Conservation (phyloP, 1,284 basidiomycete genomes). For the Ganoderma boninense region DNA sequence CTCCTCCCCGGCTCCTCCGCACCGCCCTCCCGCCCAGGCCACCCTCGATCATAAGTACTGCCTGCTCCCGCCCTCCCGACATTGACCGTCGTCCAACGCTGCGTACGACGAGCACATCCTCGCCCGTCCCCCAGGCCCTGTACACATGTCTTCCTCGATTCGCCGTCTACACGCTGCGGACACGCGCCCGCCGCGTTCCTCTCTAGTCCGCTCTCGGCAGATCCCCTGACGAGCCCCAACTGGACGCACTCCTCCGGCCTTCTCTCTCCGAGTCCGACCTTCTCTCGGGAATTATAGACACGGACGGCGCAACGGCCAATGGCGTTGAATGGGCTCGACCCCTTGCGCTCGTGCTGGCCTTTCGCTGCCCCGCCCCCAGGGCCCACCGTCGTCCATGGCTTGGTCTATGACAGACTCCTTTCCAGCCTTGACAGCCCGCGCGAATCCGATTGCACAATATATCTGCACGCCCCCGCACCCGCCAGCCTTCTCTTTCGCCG, state of each 20-base stretch:
- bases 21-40: neutral
- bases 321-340: neutral
- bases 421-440: neutral
- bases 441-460: conserved; percentile 8
- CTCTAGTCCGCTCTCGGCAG: conserved; percentile 6
- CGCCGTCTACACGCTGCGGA: neutral
- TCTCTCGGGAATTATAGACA: neutral
- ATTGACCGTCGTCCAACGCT: neutral
- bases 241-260: neutral
- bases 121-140: neutral
- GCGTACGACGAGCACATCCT: neutral
- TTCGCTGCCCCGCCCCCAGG: neutral
- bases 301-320: neutral
- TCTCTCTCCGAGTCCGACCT: conserved; percentile 6
- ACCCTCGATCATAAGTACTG: neutral
- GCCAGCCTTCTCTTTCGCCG: neutral
- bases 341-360: neutral
- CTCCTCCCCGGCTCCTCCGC: neutral
- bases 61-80: neutral
- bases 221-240: neutral
- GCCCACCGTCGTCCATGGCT: neutral
- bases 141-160: neutral
- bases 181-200: conserved; percentile 3
- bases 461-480: neutral
- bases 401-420: neutral